These are phyloP conservation scores for Mucor sp. DNA, from an alignment of 371 early-diverging fungal genomes.

Conservation along the genomic window DNA sequence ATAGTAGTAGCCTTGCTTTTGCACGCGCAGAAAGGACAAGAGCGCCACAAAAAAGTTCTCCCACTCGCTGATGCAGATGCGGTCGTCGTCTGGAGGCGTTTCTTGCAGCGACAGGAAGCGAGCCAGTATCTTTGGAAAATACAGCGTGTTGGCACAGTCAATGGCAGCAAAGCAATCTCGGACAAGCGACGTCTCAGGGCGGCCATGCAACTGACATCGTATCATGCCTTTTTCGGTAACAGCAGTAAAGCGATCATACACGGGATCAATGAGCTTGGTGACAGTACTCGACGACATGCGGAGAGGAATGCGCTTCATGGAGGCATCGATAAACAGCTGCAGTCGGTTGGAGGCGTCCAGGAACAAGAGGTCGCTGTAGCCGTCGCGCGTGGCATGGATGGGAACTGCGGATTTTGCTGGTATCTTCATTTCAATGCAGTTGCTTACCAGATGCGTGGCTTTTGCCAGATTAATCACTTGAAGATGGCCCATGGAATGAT, in stretches of 20 bases:
- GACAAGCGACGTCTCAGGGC: conserved; percentile 42
- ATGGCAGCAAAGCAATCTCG: conserved; percentile 49
- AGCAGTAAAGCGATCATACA: conserved; percentile 50
- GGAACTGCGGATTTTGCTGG: conserved; percentile 37
- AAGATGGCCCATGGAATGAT: conserved; percentile 18
- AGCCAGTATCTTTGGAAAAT: conserved; percentile 17
- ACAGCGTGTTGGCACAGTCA: conserved; percentile 44
- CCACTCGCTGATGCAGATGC: conserved; percentile 48
- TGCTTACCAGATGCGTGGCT: neutral
- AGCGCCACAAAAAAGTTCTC: conserved; percentile 51
- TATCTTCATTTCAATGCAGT: conserved; percentile 32
- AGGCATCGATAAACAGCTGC: conserved; percentile 8
- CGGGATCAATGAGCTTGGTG: conserved; percentile 38
- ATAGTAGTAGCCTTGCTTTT: conserved; percentile 7
- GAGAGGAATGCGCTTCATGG: conserved; percentile 4
- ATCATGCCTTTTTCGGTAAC: conserved; percentile 30
- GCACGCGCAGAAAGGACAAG: conserved; percentile 50
- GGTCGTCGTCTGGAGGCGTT: neutral
- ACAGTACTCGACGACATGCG: conserved; percentile 2
- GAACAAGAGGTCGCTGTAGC: conserved; percentile 41
- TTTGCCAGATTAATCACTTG: conserved; percentile 14
- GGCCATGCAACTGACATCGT: conserved; percentile 41
- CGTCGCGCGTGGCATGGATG: conserved; percentile 45
- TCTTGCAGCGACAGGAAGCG: conserved; percentile 7
- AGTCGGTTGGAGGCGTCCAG: conserved; percentile 9